Evolutionary conservation across 192 early-diverging fungal species (phyloP).

Genomic region (Jimgerdemannia flammicorona): DNA sequence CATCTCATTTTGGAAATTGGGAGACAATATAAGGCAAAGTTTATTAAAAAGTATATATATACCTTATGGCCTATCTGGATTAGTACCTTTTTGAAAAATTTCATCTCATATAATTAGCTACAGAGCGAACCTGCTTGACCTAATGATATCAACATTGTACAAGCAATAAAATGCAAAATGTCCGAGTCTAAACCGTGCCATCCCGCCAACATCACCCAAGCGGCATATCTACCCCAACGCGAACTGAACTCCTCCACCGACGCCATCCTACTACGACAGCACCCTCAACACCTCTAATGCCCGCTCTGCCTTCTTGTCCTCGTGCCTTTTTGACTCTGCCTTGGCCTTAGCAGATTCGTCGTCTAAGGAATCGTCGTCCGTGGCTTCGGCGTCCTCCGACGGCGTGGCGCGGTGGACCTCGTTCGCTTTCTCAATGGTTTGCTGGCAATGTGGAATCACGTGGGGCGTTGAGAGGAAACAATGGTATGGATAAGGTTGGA

Average conservation of each 20-base stretch:
- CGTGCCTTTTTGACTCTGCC: no score
- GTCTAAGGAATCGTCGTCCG: background rate
- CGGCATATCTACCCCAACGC: no score
- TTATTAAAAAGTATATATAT: no score
- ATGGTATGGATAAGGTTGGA: background rate
- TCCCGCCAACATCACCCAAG: no score
- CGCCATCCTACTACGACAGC: background rate
- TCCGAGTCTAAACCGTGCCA: no score
- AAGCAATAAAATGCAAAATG: no score
- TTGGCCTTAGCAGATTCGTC: background rate
- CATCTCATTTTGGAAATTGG: no score
- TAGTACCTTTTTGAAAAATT: no score
- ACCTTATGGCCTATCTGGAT: no score
- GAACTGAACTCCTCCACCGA: background rate
- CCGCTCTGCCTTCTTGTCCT: background rate
- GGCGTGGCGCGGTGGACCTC: conserved; percentile 12
- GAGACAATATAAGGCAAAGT: no score
- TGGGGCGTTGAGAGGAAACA: background rate
- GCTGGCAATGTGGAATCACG: conserved; percentile 14
- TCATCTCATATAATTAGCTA: background rate
- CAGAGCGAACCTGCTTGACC: no score
- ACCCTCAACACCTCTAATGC: background rate
- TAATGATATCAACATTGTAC: no score
- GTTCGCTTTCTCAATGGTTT: conserved; percentile 26
- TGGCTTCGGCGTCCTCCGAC: background rate